Conservation (phyloP, 2,329 filamentous ascomycete genomes). For the Colletotrichum viniferum region DNA sequence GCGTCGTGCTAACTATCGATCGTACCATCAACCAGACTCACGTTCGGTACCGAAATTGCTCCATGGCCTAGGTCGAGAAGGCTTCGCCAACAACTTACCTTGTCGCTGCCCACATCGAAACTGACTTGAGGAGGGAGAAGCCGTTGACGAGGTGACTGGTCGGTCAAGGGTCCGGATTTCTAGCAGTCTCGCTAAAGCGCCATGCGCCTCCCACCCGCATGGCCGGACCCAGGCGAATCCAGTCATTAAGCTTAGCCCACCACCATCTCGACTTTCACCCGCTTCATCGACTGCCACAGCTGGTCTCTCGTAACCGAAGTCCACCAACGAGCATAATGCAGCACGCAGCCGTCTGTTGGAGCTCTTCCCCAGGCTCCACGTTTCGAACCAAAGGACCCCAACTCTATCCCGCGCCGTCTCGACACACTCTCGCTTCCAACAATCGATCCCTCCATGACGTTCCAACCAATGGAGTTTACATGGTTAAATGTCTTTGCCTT, state of each 20-base stretch:
- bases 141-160: not conserved
- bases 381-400: not conserved
- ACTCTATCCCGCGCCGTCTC: not conserved
- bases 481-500: constrained; percentile 29
- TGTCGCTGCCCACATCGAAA: not conserved
- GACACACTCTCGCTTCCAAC: not conserved
- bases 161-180: not conserved
- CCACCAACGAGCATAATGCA: not conserved
- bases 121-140: not conserved
- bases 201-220: constrained; percentile 10
- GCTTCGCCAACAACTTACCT: not conserved
- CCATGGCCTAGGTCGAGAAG: not conserved
- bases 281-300: not conserved
- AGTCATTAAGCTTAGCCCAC: not conserved
- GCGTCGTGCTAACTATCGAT: not conserved
- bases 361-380: not conserved
- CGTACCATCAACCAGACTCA: not conserved
- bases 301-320: not conserved
- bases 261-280: not conserved
- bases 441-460: not conserved
- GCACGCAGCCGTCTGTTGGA: not conserved
- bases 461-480: constrained; percentile 18
- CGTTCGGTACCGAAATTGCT: not conserved
- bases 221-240: not conserved
- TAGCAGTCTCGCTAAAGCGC: not conserved